These are phyloP conservation scores for Paecilomyces fulvus DNA, from an alignment of 2,329 filamentous ascomycete species.

Conservation along the genomic window DNA sequence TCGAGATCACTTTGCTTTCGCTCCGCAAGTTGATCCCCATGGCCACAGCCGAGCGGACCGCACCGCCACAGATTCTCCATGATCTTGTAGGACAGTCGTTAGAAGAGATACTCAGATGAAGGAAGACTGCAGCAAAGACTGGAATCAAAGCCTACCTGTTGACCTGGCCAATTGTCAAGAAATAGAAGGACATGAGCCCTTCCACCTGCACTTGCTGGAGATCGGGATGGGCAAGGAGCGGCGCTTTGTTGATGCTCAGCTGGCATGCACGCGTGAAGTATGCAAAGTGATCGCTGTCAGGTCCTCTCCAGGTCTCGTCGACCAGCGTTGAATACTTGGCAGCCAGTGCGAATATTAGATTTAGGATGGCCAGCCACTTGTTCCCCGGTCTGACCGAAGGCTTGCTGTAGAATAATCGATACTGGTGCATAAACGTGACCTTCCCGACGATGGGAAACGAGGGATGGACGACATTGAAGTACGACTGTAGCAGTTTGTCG, in stretches of 20 bases:
- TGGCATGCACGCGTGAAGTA: constrained; percentile 37
- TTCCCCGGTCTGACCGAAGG: constrained; percentile 26
- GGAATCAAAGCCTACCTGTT: constrained; percentile 26
- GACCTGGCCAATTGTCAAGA: constrained; percentile 32
- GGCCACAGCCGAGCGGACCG: constrained; percentile 32
- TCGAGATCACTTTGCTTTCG: constrained; percentile 25
- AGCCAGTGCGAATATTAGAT: constrained; percentile 38
- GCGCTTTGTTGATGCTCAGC: constrained; percentile 26
- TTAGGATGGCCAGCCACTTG: constrained; percentile 35
- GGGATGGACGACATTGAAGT: constrained; percentile 32
- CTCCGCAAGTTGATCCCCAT: constrained; percentile 38
- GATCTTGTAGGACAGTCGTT: constrained; percentile 19
- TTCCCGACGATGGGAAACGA: constrained; percentile 36
- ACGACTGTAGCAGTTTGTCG: constrained; percentile 31
- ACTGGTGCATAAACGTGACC: constrained; percentile 30
- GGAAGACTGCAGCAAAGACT: background rate
- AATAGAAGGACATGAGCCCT: constrained; percentile 33
- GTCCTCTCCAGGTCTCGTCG: constrained; percentile 16
- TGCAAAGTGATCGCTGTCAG: constrained; percentile 27
- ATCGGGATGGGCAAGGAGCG: constrained; percentile 32
- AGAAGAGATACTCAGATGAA: background rate
- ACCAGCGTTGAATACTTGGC: constrained; percentile 26
- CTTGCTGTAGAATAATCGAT: constrained; percentile 26
- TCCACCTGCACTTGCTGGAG: constrained; percentile 38
- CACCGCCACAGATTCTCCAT: constrained; percentile 34